Evolutionary conservation across 1,284 basidiomycete species (phyloP).

Genomic region (Ceratobasidium theobromae): DNA sequence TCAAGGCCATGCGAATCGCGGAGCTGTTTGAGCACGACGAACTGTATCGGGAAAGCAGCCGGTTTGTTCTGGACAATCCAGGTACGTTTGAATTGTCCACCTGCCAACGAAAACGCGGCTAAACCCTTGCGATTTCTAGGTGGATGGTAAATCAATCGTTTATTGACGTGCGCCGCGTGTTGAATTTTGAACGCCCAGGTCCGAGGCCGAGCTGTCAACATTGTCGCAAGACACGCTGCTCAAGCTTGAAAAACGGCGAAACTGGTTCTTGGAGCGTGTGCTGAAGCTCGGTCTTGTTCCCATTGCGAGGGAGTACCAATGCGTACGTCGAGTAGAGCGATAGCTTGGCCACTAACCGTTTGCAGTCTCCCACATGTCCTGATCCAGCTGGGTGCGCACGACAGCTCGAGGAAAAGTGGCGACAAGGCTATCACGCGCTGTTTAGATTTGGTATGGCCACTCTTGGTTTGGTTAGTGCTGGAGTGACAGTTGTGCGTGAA

Average conservation of each 20-base stretch:
- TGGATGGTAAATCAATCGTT: slow-evolving; percentile 56
- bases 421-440: slow-evolving; percentile 80
- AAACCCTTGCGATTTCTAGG: slow-evolving; percentile 34
- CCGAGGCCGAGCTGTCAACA: slow-evolving; percentile 75
- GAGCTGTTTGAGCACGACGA: slow-evolving; percentile 85
- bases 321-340: slow-evolving; percentile 51
- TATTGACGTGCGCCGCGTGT: not conserved
- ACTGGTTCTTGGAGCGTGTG: slow-evolving; percentile 92
- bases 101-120: not conserved
- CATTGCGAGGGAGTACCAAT: slow-evolving; percentile 88
- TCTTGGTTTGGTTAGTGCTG: slow-evolving; percentile 34
- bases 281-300: slow-evolving; percentile 86
- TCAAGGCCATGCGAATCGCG: slow-evolving; percentile 87
- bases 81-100: slow-evolving; percentile 45
- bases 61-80: slow-evolving; percentile 88
- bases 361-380: slow-evolving; percentile 78
- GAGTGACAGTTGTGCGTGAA: slow-evolving; percentile 36
- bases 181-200: slow-evolving; percentile 37
- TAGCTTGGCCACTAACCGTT: not conserved
- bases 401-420: slow-evolving; percentile 93
- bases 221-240: slow-evolving; percentile 77
- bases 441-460: slow-evolving; percentile 73
- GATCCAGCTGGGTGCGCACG: slow-evolving; percentile 77
- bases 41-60: slow-evolving; percentile 82
- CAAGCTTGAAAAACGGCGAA: slow-evolving; percentile 84